phyloP scores from a whole-genome alignment of 2,329 filamentous ascomycete genomes.

The Trichoderma sp. region DNA sequence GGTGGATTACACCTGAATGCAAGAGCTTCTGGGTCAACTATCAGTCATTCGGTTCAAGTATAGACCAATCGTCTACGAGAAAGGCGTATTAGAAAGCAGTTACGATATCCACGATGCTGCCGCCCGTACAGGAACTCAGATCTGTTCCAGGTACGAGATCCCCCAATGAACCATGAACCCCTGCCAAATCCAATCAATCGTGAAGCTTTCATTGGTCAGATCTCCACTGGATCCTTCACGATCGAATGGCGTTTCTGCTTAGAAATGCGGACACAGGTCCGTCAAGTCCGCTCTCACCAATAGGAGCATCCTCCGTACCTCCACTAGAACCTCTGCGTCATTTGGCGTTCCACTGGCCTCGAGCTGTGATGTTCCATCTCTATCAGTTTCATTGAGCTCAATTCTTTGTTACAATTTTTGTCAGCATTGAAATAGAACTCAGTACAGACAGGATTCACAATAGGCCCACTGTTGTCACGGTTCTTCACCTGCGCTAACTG shows the following conservation, averaged over 20 bases:
- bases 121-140: not conserved
- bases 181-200: not conserved
- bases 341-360: not conserved
- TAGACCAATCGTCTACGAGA: not conserved
- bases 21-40: not conserved
- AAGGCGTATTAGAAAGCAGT: not conserved
- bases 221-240: not conserved
- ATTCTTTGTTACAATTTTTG: not conserved
- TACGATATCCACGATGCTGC: not conserved
- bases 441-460: too few species aligned
- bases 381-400: not conserved
- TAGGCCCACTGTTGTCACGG: not conserved
- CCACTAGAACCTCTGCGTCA: not conserved
- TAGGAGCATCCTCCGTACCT: slow-evolving; percentile 1
- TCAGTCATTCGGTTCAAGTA: not conserved
- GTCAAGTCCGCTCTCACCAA: slow-evolving; percentile 22
- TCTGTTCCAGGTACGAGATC: not conserved
- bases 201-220: not conserved
- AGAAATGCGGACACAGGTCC: slow-evolving; percentile 18
- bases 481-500: not conserved
- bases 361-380: not conserved
- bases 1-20: not conserved
- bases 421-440: not conserved
- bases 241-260: not conserved
- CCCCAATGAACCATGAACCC: not conserved